These are phyloP conservation scores for Syncephalis plumigaleata DNA, from an alignment of 371 early-diverging fungal species.

Conservation along the genomic window DNA sequence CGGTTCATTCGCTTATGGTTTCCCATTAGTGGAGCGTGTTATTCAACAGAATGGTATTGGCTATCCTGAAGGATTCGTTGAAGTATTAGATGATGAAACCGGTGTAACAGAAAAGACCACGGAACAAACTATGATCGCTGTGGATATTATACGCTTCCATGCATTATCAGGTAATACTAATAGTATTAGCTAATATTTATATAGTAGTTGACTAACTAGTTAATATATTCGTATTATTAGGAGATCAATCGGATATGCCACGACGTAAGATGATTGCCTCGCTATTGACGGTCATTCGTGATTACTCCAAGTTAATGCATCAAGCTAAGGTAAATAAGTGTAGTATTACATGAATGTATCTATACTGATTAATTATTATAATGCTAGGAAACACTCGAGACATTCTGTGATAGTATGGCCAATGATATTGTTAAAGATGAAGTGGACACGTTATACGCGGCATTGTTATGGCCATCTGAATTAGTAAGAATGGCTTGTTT, in stretches of 20 bases:
- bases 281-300: constrained; percentile 48
- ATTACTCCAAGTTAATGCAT: constrained; percentile 41
- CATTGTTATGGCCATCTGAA: constrained; percentile 49
- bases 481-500: constrained; percentile 67
- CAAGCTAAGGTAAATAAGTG: constrained; percentile 17
- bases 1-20: constrained; percentile 61
- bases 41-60: constrained; percentile 46
- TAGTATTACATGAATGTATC: no score
- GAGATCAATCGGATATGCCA: constrained; percentile 23
- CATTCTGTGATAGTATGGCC: no score
- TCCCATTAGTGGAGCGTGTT: constrained; percentile 58
- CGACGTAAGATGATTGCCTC: constrained; percentile 52
- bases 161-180: no score
- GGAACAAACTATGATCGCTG: constrained; percentile 56
- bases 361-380: no score
- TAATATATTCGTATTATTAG: no score
- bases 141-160: constrained; percentile 57
- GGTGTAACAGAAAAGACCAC: constrained; percentile 13
- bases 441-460: constrained; percentile 45
- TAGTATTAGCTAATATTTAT: no score
- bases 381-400: no score
- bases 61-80: constrained; percentile 4
- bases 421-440: constrained; percentile 15
- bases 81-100: not conserved
- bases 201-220: no score